phyloP scores from a whole-genome alignment of 805 yeast species.

The Ogataea nitratoaversa region DNA sequence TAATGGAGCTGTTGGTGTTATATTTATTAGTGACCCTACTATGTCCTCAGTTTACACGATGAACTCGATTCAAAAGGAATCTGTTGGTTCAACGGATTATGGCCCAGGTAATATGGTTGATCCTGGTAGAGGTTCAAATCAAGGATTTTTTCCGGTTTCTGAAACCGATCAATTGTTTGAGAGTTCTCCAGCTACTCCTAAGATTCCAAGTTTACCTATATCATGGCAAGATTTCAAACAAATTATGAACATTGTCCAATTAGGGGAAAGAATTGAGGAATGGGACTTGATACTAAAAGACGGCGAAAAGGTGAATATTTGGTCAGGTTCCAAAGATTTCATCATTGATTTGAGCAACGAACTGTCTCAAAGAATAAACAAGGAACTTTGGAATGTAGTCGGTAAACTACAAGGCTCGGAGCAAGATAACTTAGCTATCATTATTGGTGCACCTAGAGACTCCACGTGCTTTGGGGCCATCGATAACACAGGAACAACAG shows the following conservation, averaged over 20 bases:
- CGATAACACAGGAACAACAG: constrained; percentile 71
- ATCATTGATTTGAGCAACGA: constrained; percentile 29
- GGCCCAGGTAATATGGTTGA: constrained; percentile 76
- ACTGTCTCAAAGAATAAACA: constrained; percentile 47
- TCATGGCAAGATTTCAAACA: constrained; percentile 65
- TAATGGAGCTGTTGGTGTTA: constrained; percentile 57
- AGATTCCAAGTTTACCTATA: constrained; percentile 73
- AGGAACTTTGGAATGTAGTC: constrained; percentile 72
- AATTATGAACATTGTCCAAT: constrained; percentile 35
- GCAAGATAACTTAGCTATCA: constrained; percentile 64
- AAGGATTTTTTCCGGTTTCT: constrained; percentile 32
- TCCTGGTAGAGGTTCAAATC: constrained; percentile 61
- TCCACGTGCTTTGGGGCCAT: constrained; percentile 64
- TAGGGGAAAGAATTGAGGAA: constrained; percentile 35
- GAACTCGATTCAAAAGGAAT: constrained; percentile 47
- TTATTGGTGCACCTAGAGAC: constrained; percentile 83
- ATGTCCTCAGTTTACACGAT: constrained; percentile 28
- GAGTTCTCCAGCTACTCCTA: constrained; percentile 52
- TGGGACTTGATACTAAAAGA: constrained; percentile 32
- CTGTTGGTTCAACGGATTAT: constrained; percentile 52
- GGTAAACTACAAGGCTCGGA: constrained; percentile 80
- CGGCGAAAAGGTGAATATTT: constrained; percentile 31
- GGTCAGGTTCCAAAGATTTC: constrained; percentile 38
- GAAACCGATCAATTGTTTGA: constrained; percentile 37
- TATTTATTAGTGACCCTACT: constrained; percentile 54